Percentiles rank a stretch among this genome's conserved stretches.
These are phyloP conservation scores for Sclerotinia sclerotiorum DNA, from an alignment of 2,329 filamentous ascomycete species.

Conservation along the genomic window DNA sequence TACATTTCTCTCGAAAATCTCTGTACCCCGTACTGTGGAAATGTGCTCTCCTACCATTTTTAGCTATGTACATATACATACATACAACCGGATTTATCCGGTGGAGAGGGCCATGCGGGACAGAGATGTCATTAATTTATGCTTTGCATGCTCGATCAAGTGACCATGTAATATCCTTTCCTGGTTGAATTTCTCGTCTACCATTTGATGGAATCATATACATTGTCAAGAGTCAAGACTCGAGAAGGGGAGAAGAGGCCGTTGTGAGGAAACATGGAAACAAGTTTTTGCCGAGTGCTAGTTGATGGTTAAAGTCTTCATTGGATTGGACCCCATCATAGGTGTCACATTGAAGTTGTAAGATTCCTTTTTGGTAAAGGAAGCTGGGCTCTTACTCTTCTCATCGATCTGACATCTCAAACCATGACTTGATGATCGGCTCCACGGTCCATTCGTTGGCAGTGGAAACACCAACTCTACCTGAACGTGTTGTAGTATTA, in stretches of 20 bases:
- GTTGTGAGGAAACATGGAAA: not conserved
- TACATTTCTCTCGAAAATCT: not conserved
- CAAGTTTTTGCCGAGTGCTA: not conserved
- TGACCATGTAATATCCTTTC: not conserved
- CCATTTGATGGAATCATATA: not conserved
- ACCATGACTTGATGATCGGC: not conserved
- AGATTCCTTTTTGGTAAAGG: not conserved
- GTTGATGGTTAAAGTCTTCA: not conserved
- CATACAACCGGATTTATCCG: constrained; percentile 2
- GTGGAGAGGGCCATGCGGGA: not conserved
- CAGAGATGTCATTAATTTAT: not conserved
- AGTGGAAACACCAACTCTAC: not conserved
- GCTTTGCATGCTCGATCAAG: not conserved
- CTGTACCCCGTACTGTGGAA: not conserved
- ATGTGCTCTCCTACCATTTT: constrained; percentile 1
- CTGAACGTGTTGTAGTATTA: not conserved
- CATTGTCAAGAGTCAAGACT: not conserved
- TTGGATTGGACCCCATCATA: not conserved
- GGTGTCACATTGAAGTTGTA: not conserved
- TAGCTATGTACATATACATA: not conserved
- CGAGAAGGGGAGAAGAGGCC: not conserved
- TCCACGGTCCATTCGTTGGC: not conserved
- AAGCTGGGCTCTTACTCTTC: not conserved
- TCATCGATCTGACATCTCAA: not conserved
- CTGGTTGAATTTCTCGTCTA: not conserved